Conservation (phyloP, 1,284 basidiomycete species). For the Mycena citricolor region DNA sequence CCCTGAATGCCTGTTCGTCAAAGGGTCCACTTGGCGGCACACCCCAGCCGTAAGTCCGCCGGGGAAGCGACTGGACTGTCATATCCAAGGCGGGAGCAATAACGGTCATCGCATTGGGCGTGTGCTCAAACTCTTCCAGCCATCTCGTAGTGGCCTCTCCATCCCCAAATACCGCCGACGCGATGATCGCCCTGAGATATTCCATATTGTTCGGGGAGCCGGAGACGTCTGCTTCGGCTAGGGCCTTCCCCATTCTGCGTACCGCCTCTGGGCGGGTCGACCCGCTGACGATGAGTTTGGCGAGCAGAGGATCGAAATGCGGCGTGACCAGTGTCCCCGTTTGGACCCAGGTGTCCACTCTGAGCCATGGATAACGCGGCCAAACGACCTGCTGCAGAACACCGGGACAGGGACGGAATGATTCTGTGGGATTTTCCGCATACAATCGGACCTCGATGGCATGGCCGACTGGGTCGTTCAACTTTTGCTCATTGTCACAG, state of each 20-base stretch:
- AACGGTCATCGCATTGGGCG: constrained; percentile 56
- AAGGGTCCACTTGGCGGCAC: constrained; percentile 70
- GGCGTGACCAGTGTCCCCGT: constrained; percentile 55
- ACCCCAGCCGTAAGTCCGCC: constrained; percentile 55
- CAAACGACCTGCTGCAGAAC: constrained; percentile 57
- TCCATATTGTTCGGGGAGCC: constrained; percentile 56
- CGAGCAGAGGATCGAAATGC: constrained; percentile 58
- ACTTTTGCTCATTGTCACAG: constrained; percentile 8
- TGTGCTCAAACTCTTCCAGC: constrained; percentile 47
- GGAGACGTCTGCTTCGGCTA: constrained; percentile 40
- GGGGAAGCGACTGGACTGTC: constrained; percentile 66
- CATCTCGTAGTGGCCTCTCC: constrained; percentile 59
- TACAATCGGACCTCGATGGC: constrained; percentile 70
- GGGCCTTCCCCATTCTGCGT: constrained; percentile 34
- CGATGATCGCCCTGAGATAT: constrained; percentile 49
- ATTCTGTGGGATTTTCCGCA: constrained; percentile 61
- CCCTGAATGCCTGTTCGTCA: constrained; percentile 59
- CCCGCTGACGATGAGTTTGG: constrained; percentile 53
- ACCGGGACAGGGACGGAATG: constrained; percentile 63
- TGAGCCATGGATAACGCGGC: constrained; percentile 43
- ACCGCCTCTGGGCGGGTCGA: constrained; percentile 43
- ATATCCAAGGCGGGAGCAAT: constrained; percentile 58
- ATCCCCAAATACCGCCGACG: constrained; percentile 38
- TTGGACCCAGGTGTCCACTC: constrained; percentile 56
- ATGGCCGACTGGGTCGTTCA: constrained; percentile 28